These are phyloP conservation scores for Botrytis paeoniae DNA, from an alignment of 2,329 filamentous ascomycete species.

Conservation along the genomic window DNA sequence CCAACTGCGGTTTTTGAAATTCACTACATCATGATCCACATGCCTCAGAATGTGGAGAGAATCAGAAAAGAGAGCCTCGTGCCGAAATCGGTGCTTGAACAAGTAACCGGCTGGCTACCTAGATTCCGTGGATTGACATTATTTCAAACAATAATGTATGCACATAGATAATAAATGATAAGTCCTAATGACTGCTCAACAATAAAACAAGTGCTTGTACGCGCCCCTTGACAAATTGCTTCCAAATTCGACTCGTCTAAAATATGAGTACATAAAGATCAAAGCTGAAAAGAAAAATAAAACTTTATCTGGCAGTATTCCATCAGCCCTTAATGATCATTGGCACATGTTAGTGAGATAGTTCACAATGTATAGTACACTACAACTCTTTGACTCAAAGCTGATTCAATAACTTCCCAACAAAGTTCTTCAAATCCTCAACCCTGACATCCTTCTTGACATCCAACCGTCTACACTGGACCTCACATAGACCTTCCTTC, in stretches of 20 bases:
- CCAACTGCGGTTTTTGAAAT: neutral
- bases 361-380: neutral
- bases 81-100: neutral
- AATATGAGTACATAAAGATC: too few relatives aligned
- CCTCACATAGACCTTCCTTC: slow-evolving; percentile 40
- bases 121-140: neutral
- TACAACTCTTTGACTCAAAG: slow-evolving; percentile 19
- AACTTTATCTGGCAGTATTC: too few relatives aligned
- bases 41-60: neutral
- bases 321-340: too few relatives aligned
- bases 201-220: neutral
- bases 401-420: slow-evolving; percentile 26
- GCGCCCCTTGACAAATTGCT: too few relatives aligned
- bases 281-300: neutral
- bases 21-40: neutral
- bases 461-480: slow-evolving; percentile 37
- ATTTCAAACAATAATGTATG: neutral
- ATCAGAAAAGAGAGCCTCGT: neutral
- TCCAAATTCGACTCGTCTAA: neutral
- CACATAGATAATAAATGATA: neutral
- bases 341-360: neutral
- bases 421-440: slow-evolving; percentile 22
- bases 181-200: neutral
- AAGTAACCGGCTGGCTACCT: neutral
- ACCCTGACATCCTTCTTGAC: slow-evolving; percentile 29